Conservation (phyloP, 345 rosid species). For the Populus pruinosa region DNA sequence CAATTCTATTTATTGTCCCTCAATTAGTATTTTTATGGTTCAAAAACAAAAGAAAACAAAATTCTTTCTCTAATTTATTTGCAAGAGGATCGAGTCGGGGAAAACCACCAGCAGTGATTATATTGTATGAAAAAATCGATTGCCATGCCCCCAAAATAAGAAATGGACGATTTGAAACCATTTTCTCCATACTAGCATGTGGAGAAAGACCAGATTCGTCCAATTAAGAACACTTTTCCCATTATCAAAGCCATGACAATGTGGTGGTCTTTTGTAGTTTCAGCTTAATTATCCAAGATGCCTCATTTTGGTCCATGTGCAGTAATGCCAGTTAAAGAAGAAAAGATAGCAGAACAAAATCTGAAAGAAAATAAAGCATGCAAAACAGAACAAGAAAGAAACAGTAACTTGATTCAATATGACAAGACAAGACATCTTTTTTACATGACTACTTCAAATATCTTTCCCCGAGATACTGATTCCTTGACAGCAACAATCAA, state of each 20-base stretch:
- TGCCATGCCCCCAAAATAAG: neutral
- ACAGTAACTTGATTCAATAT: slow-evolving; percentile 41
- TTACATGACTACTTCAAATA: slow-evolving; percentile 14
- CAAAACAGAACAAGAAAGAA: slow-evolving; percentile 20
- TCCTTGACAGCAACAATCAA: slow-evolving; percentile 35
- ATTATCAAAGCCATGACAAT: neutral
- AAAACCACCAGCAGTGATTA: neutral
- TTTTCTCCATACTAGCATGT: neutral
- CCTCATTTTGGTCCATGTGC: neutral
- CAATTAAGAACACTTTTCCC: neutral
- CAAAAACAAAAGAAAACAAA: neutral
- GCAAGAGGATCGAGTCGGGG: neutral
- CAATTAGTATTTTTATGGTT: no score
- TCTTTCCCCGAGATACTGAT: slow-evolving; percentile 34
- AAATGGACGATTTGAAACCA: neutral
- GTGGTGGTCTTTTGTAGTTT: neutral
- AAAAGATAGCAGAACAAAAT: neutral
- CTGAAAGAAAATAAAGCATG: neutral
- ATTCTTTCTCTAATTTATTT: no score
- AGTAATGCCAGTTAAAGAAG: neutral
- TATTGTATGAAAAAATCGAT: no score
- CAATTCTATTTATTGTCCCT: no score
- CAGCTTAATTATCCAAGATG: neutral
- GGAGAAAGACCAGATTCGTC: neutral
- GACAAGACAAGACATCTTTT: slow-evolving; percentile 52